Evolutionary conservation across 2,329 filamentous ascomycete species (phyloP).

Genomic region (Balansia obtecta): DNA sequence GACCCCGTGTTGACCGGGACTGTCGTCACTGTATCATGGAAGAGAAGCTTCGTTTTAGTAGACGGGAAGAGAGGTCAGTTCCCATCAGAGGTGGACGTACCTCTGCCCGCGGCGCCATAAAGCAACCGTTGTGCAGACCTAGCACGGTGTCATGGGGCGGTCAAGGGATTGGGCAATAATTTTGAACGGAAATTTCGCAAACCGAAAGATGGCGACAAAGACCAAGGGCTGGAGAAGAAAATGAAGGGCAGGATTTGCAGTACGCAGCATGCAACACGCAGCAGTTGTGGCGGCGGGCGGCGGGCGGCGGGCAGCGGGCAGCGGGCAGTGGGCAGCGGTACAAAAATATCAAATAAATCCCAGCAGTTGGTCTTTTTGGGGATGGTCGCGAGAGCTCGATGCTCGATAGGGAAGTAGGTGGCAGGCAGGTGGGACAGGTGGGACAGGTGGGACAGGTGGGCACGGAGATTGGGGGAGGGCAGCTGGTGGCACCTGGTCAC

Average conservation of each 20-base stretch:
- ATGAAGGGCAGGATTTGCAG: too few relatives aligned
- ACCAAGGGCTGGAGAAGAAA: background rate
- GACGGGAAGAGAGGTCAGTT: background rate
- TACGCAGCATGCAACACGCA: background rate
- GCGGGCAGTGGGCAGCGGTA: background rate
- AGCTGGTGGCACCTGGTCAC: too few relatives aligned
- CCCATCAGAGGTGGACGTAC: background rate
- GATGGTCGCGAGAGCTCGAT: too few relatives aligned
- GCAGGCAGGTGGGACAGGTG: too few relatives aligned
- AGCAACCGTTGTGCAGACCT: constrained; percentile 1
- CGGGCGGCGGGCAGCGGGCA: too few relatives aligned
- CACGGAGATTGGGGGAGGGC: too few relatives aligned
- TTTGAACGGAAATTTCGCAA: background rate
- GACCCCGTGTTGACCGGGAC: constrained; percentile 8
- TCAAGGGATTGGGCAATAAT: background rate
- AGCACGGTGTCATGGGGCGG: constrained; percentile 2
- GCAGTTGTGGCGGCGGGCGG: too few relatives aligned
- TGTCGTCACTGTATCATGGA: constrained; percentile 1
- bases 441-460: too few relatives aligned
- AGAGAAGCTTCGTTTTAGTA: background rate
- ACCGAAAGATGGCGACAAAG: background rate
- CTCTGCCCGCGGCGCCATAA: constrained; percentile 1
- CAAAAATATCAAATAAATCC: background rate
- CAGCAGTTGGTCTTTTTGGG: too few relatives aligned
- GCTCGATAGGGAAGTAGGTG: too few relatives aligned